Evolutionary conservation across 305 asterid genomes (phyloP).

Genomic region (Fraxinus latifolia): DNA sequence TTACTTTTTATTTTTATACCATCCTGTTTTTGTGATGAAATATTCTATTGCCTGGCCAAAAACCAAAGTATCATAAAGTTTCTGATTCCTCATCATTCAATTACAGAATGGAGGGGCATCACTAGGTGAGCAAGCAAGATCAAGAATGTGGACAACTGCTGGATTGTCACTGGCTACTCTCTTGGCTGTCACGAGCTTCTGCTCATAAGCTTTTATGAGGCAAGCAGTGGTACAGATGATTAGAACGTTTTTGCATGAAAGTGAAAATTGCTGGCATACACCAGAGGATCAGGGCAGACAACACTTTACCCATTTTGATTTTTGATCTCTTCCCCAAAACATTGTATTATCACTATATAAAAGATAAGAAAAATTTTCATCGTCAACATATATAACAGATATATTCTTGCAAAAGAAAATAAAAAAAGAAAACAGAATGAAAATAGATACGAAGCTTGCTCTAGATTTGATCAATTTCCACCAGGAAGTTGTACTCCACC

Average conservation of each 20-base stretch:
- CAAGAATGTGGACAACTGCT: slow-evolving; percentile 42
- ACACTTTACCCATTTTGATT: slow-evolving; percentile 33
- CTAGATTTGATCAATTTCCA: slow-evolving; percentile 47
- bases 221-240: slow-evolving; percentile 27
- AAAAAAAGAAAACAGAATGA: background rate
- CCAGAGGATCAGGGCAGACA: slow-evolving; percentile 55
- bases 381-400: slow-evolving; percentile 18
- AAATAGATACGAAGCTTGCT: background rate
- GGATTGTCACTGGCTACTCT: slow-evolving; percentile 54
- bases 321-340: slow-evolving; percentile 32
- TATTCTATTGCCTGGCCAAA: background rate
- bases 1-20: background rate
- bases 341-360: slow-evolving; percentile 27
- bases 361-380: slow-evolving; percentile 27
- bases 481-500: slow-evolving; percentile 68
- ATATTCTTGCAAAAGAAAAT: background rate
- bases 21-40: background rate
- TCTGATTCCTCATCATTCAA: slow-evolving; percentile 22
- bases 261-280: slow-evolving; percentile 44
- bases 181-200: slow-evolving; percentile 44
- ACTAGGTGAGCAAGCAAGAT: slow-evolving; percentile 47
- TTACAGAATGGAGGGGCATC: slow-evolving; percentile 65
- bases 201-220: slow-evolving; percentile 27
- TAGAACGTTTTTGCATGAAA: slow-evolving; percentile 29
- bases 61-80: slow-evolving; percentile 6